These are phyloP conservation scores for grape (Vitis vinifera) DNA, from an alignment of 164 flowering plant species.

Conservation along the genomic window DNA sequence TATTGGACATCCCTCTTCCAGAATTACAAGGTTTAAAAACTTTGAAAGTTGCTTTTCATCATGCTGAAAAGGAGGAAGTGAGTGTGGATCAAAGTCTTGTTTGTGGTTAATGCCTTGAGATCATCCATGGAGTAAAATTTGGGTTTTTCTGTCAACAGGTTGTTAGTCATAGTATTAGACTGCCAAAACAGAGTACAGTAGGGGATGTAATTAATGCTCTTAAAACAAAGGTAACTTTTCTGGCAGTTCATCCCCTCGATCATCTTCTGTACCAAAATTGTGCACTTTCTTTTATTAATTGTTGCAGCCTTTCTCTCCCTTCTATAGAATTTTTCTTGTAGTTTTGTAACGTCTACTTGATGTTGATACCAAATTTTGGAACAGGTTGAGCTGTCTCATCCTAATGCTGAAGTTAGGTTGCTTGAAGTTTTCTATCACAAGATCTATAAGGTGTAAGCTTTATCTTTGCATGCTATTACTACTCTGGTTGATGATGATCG, in stretches of 20 bases:
- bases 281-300: neutral
- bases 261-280: neutral
- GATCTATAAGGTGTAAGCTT: conserved; percentile 36
- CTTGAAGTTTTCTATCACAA: conserved; percentile 46
- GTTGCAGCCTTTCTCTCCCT: neutral
- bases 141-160: conserved; percentile 30
- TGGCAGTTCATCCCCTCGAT: neutral
- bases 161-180: conserved; percentile 34
- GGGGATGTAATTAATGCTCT: conserved; percentile 43
- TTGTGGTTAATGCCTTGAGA: neutral
- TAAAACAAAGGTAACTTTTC: conserved; percentile 29
- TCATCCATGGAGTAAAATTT: neutral
- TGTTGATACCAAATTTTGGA: neutral
- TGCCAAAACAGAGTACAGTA: conserved; percentile 43
- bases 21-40: conserved; percentile 22
- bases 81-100: neutral
- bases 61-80: conserved; percentile 42
- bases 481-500: neutral
- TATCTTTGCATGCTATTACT: neutral
- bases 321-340: neutral
- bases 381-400: conserved; percentile 46
- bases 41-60: conserved; percentile 41
- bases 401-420: conserved; percentile 38
- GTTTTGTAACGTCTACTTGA: neutral
- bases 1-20: conserved; percentile 19